Base-by-base conservation (phyloP, 1,284 basidiomycete genomes). In the Boletus hoseneyae region DNA sequence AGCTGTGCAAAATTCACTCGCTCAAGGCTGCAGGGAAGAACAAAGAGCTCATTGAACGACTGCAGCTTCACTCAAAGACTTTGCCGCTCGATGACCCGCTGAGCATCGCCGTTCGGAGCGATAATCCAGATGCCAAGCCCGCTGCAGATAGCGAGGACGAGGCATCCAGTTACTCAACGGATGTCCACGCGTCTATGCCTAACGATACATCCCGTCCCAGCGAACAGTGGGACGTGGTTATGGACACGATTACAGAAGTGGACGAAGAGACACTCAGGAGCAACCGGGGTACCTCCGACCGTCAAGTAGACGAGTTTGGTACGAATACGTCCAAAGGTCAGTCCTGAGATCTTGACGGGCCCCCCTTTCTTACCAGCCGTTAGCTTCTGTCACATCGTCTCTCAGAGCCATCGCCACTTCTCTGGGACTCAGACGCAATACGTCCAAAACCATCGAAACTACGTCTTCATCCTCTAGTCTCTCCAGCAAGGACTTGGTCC, bases 21-120 rank as follows among this genome's bases (percentile, higher is more conserved):
- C 73, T 90, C 64, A 90, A 87, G 66, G 86, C 85, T 0, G 76
- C 77, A 19, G 87, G 88, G 27, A 90, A 90, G 76, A 90, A 84
- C 59, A 64, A 69, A 7, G 87, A 90, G 10, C 74, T 90, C 44
- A 76, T 90, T 54, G 73, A 80, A 29, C 78, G 79, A 45, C 74
- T 90, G 37, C 79, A 82, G 64, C 66, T 75, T 47, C 83, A 87
- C 60, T 86, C 87, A 10, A 68, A 71, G 47, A 76, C 75, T 21
- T 69, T 87, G 7, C 80, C 83, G 2, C 71, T 70, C 27, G 76
- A 79, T 55, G 66, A 73, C 29, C 77, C 79, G 3, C 65, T 80
- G 46, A 77, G 75, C 53, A 67, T 80, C 23, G 78, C 76, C 10
- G 67, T 71, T 2, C 69, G 77, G 30, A 75, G 73, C 54, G 80